These are phyloP conservation scores for Biscogniauxia marginata DNA, from an alignment of 2,329 filamentous ascomycete species.

Conservation along the genomic window DNA sequence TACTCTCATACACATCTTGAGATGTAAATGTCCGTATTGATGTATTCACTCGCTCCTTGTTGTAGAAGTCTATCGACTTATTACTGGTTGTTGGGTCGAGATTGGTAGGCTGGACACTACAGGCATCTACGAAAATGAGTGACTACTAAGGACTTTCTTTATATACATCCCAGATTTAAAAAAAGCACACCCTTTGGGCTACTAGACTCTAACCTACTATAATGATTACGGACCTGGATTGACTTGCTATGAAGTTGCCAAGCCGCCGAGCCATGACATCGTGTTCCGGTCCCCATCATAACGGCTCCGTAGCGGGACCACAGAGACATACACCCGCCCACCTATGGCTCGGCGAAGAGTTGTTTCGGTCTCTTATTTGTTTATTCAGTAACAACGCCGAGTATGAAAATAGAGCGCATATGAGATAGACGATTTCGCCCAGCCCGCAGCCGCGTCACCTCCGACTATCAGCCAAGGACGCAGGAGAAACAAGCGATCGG, in stretches of 20 bases:
- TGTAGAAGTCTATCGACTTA: background rate
- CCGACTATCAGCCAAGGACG: background rate
- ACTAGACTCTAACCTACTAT: background rate
- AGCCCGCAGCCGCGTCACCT: background rate
- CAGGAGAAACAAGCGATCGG: background rate
- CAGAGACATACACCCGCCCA: too few species aligned
- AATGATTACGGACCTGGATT: background rate
- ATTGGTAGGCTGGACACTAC: background rate
- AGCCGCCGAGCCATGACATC: background rate
- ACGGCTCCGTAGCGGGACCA: background rate
- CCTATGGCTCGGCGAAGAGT: background rate
- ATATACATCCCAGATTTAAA: background rate
- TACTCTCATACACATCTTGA: background rate
- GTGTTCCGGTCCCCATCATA: background rate
- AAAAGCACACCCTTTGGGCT: background rate
- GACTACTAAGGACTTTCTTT: background rate
- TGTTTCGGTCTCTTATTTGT: background rate
- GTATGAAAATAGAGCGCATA: background rate
- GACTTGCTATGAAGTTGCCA: background rate
- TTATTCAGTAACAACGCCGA: background rate
- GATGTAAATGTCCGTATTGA: background rate
- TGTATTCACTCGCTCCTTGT: background rate
- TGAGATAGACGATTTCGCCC: background rate
- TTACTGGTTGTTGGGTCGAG: background rate
- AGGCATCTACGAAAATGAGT: background rate